phyloP scores from a whole-genome alignment of 768 basidiomycete genomes.

The Russula olivacea region DNA sequence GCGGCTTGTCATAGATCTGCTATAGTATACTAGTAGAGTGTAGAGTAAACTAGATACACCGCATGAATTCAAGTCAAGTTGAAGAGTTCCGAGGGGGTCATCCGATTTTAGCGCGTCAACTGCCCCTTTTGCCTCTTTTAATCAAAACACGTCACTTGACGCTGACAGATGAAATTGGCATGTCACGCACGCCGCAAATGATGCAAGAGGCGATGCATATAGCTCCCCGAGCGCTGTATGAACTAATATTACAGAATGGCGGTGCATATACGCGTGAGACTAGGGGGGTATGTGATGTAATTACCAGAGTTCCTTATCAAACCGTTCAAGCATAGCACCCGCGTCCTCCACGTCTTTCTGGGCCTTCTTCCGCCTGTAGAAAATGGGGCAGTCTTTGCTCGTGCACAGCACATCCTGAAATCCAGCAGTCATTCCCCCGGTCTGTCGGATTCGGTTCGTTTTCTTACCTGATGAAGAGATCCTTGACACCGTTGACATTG shows the following conservation, averaged over 20 bases:
- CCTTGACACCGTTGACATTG: conserved; percentile 99
- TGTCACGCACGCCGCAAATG: neutral
- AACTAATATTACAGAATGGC: conserved; percentile 16
- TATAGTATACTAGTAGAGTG: no score
- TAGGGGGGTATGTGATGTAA: neutral
- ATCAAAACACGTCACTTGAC: neutral
- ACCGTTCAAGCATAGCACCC: conserved; percentile 71
- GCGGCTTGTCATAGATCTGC: neutral
- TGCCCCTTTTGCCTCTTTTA: neutral
- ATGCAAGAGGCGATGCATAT: neutral
- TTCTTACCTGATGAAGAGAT: conserved; percentile 81
- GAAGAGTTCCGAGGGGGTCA: neutral
- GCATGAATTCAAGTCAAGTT: no score
- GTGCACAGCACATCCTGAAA: conserved; percentile 89
- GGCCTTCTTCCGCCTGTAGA: conserved; percentile 97
- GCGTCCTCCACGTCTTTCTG: conserved; percentile 97
- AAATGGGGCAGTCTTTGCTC: conserved; percentile 97
- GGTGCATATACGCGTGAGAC: neutral
- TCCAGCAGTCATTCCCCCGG: conserved; percentile 17
- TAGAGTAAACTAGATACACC: conserved; percentile 3
- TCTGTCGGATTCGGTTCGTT: conserved; percentile 5
- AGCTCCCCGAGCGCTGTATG: conserved; percentile 17
- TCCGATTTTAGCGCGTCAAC: neutral
- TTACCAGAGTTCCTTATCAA: conserved; percentile 71
- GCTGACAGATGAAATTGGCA: neutral